Conservation (phyloP, 345 rosid genomes). For the Aquilaria sinensis region DNA sequence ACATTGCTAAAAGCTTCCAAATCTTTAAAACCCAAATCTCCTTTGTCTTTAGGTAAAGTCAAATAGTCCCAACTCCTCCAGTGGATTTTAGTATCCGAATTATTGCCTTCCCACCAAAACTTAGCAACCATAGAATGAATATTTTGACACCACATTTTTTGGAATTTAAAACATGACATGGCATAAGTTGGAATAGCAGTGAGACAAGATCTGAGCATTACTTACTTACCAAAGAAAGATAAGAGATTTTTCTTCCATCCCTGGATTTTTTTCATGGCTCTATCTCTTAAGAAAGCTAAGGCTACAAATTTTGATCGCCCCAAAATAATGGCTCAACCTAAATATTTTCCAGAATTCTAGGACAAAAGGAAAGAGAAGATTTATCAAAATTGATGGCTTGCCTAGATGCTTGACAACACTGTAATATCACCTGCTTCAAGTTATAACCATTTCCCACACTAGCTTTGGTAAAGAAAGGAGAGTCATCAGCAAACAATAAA, state of each 20-base stretch:
- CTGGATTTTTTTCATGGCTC: background rate
- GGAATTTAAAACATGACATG: background rate
- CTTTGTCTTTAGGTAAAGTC: background rate
- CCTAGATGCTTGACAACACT: too few species aligned
- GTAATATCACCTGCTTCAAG: background rate
- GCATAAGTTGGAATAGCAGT: background rate
- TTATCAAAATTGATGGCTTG: too few species aligned
- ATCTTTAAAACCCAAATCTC: background rate
- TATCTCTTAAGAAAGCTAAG: too few species aligned
- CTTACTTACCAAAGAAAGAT: background rate
- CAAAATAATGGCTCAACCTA: too few species aligned
- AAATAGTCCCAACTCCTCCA: background rate
- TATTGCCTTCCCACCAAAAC: too few species aligned
- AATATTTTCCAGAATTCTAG: too few species aligned
- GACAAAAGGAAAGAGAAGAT: too few species aligned
- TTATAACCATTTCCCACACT: background rate
- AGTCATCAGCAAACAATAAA: too few species aligned
- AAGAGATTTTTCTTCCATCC: background rate
- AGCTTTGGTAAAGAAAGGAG: background rate
- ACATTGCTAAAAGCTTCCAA: background rate
- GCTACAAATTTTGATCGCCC: too few species aligned
- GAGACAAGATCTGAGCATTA: background rate
- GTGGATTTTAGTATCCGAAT: background rate
- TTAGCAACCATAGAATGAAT: too few species aligned
- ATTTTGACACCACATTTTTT: background rate